Percentiles rank a stretch among this genome's conserved stretches.
phyloP scores from a whole-genome alignment of 192 early-diverging fungal genomes.

The Backusella sp. region DNA sequence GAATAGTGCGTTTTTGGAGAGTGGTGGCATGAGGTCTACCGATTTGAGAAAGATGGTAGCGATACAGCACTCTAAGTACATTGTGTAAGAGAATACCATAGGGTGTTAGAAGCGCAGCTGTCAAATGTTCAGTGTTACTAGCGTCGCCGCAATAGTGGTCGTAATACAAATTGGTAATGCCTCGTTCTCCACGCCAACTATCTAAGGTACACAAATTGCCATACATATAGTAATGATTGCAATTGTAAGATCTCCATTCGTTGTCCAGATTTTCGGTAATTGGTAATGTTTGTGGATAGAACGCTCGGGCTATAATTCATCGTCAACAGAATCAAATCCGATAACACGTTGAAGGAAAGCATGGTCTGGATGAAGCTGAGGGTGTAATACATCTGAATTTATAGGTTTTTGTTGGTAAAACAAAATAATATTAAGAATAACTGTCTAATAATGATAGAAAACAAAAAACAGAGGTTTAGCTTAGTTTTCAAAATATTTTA shows the following conservation, averaged over 20 bases:
- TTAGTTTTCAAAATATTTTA: constrained; percentile 51
- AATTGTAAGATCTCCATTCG: constrained; percentile 81
- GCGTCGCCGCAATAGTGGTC: constrained; percentile 95
- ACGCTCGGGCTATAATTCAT: constrained; percentile 88
- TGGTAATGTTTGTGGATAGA: constrained; percentile 82
- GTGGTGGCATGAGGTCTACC: constrained; percentile 94
- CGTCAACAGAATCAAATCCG: constrained; percentile 93
- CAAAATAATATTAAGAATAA: background rate
- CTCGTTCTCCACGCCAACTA: constrained; percentile 65
- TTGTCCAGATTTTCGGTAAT: constrained; percentile 57
- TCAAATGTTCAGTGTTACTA: constrained; percentile 91
- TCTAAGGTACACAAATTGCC: constrained; percentile 83
- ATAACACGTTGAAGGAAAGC: constrained; percentile 92
- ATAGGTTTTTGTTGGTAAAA: background rate
- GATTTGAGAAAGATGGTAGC: constrained; percentile 92
- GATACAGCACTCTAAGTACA: constrained; percentile 89
- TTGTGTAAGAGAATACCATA: constrained; percentile 89
- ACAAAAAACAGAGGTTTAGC: background rate
- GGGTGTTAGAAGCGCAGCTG: constrained; percentile 81
- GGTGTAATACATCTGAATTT: constrained; percentile 76
- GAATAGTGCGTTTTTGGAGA: constrained; percentile 95
- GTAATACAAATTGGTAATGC: constrained; percentile 90
- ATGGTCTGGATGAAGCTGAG: constrained; percentile 83
- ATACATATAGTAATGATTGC: constrained; percentile 90
- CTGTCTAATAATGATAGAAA: background rate